Conservation (phyloP, 163 green algal species). For the Chlorella variabilis region DNA sequence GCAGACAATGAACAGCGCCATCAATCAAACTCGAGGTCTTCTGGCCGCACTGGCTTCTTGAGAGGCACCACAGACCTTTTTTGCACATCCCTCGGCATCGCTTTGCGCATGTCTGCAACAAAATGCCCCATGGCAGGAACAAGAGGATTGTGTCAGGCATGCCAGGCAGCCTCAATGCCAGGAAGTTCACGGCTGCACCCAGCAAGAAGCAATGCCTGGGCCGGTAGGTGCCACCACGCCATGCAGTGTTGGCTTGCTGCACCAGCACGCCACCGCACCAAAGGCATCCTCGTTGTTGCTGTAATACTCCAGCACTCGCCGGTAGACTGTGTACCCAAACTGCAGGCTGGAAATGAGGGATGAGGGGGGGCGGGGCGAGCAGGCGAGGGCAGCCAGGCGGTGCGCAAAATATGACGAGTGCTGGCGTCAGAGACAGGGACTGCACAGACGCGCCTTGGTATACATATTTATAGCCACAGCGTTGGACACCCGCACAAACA, state of each 20-base stretch:
- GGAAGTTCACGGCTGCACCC: no score
- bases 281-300: constrained; percentile 85
- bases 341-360: constrained; percentile 40
- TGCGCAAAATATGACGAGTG: no score
- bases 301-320: constrained; percentile 90
- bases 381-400: no score
- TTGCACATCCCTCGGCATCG: constrained; percentile 90
- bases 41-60: constrained; percentile 71
- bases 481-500: constrained; percentile 98
- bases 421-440: no score
- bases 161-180: neutral
- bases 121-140: neutral
- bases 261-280: constrained; percentile 29
- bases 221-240: no score
- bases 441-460: constrained; percentile 55
- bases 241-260: no score
- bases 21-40: constrained; percentile 89
- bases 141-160: neutral
- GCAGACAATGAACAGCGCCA: no score
- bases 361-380: neutral
- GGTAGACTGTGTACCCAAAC: constrained; percentile 85
- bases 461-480: constrained; percentile 96
- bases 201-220: no score
- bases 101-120: constrained; percentile 95
- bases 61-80: constrained; percentile 85